Evolutionary conservation across 129 eudicot genomes (phyloP).

Genomic region (Arctium minus): DNA sequence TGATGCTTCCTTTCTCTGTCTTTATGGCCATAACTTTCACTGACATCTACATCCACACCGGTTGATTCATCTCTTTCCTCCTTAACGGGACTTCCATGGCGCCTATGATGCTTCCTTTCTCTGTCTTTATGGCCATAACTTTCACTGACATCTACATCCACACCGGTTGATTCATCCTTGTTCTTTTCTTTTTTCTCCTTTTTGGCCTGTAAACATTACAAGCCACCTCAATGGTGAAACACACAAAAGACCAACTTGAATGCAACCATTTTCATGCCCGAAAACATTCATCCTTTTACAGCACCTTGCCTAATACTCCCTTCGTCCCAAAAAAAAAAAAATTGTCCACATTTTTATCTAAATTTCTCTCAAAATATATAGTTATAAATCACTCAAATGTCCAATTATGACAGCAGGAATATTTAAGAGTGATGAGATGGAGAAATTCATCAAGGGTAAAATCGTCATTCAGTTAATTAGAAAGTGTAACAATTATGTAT

Average conservation of each 20-base stretch:
- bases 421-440: too few species aligned
- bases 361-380: too few species aligned
- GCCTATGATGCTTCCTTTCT: constrained; percentile 76
- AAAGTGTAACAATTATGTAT: too few species aligned
- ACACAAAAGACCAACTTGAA: not conserved
- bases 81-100: constrained; percentile 61
- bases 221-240: not conserved
- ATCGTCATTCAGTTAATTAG: not conserved
- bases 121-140: constrained; percentile 31
- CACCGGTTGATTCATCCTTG: constrained; percentile 68
- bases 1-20: constrained; percentile 76
- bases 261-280: not conserved
- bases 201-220: constrained; percentile 42
- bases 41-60: constrained; percentile 28
- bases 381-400: not conserved
- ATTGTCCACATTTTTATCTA: too few species aligned
- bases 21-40: constrained; percentile 11
- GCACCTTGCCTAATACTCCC: not conserved
- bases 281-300: not conserved
- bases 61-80: constrained; percentile 75
- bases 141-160: constrained; percentile 10
- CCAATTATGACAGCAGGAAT: too few species aligned
- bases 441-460: too few species aligned
- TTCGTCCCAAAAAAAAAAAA: too few species aligned
- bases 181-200: constrained; percentile 83